Conservation (phyloP, 179 eudicot species). For the Heliamphora pulchella region DNA sequence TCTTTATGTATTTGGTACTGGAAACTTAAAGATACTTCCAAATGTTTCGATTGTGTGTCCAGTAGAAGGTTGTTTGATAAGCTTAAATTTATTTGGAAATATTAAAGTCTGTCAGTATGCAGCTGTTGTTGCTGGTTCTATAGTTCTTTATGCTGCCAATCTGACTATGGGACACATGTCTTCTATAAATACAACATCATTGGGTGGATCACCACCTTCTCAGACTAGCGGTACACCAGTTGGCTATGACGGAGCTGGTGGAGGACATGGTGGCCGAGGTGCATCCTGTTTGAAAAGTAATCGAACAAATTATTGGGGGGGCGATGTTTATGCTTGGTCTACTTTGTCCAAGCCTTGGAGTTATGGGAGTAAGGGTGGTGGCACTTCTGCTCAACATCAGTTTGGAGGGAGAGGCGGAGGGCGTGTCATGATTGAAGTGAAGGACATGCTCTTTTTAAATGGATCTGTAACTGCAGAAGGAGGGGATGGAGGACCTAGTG, state of each 20-base stretch:
- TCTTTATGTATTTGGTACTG: conserved; percentile 48
- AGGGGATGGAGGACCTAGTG: conserved; percentile 68
- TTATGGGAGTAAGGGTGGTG: conserved; percentile 83
- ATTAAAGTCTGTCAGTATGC: conserved; percentile 60
- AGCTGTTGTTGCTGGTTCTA: conserved; percentile 55
- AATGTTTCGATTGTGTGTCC: conserved; percentile 52
- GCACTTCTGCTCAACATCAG: conserved; percentile 42
- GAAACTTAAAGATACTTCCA: conserved; percentile 75
- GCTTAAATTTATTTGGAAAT: conserved; percentile 56
- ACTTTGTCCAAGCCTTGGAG: conserved; percentile 63
- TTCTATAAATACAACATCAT: conserved; percentile 54
- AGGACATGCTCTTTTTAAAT: conserved; percentile 46
- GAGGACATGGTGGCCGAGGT: conserved; percentile 91
- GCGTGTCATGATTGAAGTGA: conserved; percentile 44
- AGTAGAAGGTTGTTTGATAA: conserved; percentile 49
- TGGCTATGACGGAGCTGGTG: conserved; percentile 79
- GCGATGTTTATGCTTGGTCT: conserved; percentile 82
- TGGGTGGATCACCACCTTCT: conserved; percentile 71
- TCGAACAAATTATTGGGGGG: conserved; percentile 57
- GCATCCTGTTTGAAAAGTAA: conserved; percentile 62
- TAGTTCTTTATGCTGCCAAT: conserved; percentile 47
- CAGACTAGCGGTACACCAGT: conserved; percentile 84
- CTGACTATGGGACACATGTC: conserved; percentile 49
- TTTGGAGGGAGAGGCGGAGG: conserved; percentile 79
- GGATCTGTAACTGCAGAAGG: conserved; percentile 74